Base-by-base conservation (phyloP, 2,329 filamentous ascomycete genomes). In the Diaporthe sp. region DNA sequence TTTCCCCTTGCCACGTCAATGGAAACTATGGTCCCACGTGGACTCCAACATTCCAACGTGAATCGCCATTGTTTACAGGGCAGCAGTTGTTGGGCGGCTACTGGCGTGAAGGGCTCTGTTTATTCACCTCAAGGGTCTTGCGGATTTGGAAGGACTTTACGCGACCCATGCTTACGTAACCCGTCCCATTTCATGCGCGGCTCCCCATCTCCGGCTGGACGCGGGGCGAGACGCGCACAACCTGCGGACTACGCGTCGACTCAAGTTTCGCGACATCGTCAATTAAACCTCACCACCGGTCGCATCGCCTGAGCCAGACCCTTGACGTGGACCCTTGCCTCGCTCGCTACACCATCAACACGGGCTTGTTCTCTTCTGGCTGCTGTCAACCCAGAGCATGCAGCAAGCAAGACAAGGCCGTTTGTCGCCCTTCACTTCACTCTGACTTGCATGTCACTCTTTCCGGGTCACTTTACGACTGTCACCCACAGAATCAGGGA, bases 211-310 rank as follows among this genome's bases (percentile, higher is more conserved):
- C 47, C 22, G 22, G 31, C 65, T 20, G 12, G 47, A 68, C 47
- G 63, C 63, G 63, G 63, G 63, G 63, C 47, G 63, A 68, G 65
- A 68, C 65, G 65, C 65, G 65, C 65, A 68, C 47, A 68, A 68
- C 65, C 34, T 68, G 65, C 65, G 20, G 44, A 53, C 65, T 28
- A 68, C 70, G 70, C 57, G 70, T 72, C 70, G 5, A 51, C 71
- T 63, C 42, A 63, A 53, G 57, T 65, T 47, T 73, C 71, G 71
- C 71, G 71, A 73, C 71, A 34, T 28, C 34, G 58, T 72, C 58
- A 72, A 72, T 42, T 49, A 63, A 72, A 34, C 71, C n/a, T 34
- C 44, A 37, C 57, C 57, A 72, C 15, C n/a, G 31, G 68, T 47
- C 39, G 42, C 51, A 57, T 31, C 39, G 20, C 39, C 47, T 13